These are phyloP conservation scores for Leccinum broughii DNA, from an alignment of 768 basidiomycete genomes.

Conservation along the genomic window DNA sequence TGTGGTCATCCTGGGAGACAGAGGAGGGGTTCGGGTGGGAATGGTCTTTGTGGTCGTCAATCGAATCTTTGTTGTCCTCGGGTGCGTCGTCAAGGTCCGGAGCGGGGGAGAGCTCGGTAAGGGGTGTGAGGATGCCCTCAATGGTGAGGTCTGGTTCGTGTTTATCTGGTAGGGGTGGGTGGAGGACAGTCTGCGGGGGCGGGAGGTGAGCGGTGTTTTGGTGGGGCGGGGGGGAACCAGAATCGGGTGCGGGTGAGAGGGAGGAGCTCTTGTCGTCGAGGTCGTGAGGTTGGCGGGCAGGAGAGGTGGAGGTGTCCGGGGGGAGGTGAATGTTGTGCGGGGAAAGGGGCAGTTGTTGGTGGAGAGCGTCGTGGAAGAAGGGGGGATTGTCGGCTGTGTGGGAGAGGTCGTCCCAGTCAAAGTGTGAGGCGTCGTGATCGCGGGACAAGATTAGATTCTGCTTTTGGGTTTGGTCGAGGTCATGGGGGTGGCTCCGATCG, in stretches of 20 bases:
- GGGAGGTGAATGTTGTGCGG: slow-evolving; percentile 19
- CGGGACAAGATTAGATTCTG: slow-evolving; percentile 44
- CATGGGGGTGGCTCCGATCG: slow-evolving; percentile 51
- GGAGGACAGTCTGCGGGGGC: slow-evolving; percentile 20
- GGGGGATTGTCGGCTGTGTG: slow-evolving; percentile 24
- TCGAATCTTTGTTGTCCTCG: slow-evolving; percentile 35
- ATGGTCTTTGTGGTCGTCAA: slow-evolving; percentile 32
- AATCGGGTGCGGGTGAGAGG: slow-evolving; percentile 55
- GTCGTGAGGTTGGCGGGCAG: slow-evolving; percentile 18
- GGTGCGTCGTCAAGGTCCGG: slow-evolving; percentile 52
- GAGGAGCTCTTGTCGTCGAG: slow-evolving; percentile 52
- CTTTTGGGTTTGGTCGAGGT: slow-evolving; percentile 40
- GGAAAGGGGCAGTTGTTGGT: slow-evolving; percentile 19
- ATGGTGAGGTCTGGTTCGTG: slow-evolving; percentile 39
- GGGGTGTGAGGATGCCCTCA: slow-evolving; percentile 54
- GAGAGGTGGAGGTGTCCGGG: slow-evolving; percentile 9
- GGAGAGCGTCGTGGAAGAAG: slow-evolving; percentile 31
- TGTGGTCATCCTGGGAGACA: slow-evolving; percentile 20
- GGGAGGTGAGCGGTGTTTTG: slow-evolving; percentile 19
- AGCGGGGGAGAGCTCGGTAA: slow-evolving; percentile 74
- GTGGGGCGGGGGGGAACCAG: slow-evolving; percentile 37
- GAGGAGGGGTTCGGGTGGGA: slow-evolving; percentile 15
- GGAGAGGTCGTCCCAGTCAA: slow-evolving; percentile 37
- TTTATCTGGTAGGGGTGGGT: slow-evolving; percentile 25
- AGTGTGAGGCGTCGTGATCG: slow-evolving; percentile 34